These are phyloP conservation scores for Fusarium sp. DNA, from an alignment of 2,329 filamentous ascomycete species.

Conservation along the genomic window DNA sequence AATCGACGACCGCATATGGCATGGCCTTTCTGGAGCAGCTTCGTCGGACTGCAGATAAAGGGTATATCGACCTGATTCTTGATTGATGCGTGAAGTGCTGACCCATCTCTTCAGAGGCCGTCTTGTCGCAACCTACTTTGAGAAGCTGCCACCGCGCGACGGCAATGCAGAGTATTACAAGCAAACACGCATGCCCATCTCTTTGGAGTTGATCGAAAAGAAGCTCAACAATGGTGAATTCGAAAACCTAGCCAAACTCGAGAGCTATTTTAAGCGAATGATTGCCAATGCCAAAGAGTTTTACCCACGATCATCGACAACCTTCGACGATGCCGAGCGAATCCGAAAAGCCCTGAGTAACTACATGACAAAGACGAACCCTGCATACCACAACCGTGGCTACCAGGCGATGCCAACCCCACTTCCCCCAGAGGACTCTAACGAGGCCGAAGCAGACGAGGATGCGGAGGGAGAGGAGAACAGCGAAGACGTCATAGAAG, in stretches of 20 bases:
- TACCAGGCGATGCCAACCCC: conserved; percentile 84
- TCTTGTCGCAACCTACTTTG: conserved; percentile 81
- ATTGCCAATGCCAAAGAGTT: conserved; percentile 90
- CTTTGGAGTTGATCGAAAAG: conserved; percentile 81
- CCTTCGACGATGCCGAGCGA: conserved; percentile 88
- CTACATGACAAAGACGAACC: conserved; percentile 89
- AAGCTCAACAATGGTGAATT: conserved; percentile 82
- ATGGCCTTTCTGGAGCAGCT: conserved; percentile 82
- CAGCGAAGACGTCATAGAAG: conserved; percentile 54
- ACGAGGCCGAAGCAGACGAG: conserved; percentile 50
- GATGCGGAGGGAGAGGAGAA: conserved; percentile 50
- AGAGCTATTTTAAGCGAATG: conserved; percentile 90
- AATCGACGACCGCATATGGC: conserved; percentile 80
- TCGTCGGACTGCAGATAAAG: conserved; percentile 84
- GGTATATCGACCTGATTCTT: conserved; percentile 65
- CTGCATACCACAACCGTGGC: conserved; percentile 78
- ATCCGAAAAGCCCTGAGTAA: conserved; percentile 89
- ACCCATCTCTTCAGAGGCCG: conserved; percentile 71
- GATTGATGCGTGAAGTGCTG: conserved; percentile 32
- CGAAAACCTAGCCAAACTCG: conserved; percentile 78
- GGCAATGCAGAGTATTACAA: conserved; percentile 83
- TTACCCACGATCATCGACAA: conserved; percentile 79
- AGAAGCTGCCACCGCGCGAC: conserved; percentile 76
- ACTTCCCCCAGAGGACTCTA: conserved; percentile 65
- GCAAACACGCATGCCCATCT: conserved; percentile 83